phyloP scores from a whole-genome alignment of 352 stramenopile genomes.

The Phytopythium chamaehyphon region DNA sequence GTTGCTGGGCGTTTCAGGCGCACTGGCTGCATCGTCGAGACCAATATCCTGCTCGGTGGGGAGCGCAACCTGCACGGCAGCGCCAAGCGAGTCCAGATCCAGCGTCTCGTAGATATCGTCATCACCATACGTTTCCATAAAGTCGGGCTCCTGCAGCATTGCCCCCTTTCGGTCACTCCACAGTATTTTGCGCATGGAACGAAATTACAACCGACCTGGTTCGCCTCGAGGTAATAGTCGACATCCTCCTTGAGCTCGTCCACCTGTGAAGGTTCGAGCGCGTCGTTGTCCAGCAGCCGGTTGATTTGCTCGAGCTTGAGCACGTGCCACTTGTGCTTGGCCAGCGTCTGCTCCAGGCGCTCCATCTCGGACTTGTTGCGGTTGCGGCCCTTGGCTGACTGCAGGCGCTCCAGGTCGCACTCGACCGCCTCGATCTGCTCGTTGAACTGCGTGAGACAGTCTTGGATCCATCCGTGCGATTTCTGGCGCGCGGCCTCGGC shows the following conservation, averaged over 20 bases:
- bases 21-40: constrained; percentile 38
- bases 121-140: constrained; percentile 89
- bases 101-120: constrained; percentile 96
- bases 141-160: constrained; percentile 80
- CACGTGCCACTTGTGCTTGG: constrained; percentile 96
- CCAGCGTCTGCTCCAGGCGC: constrained; percentile 86
- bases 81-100: constrained; percentile 89
- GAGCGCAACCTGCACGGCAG: constrained; percentile 63
- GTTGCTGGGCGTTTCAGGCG: constrained; percentile 1
- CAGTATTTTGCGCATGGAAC: background rate
- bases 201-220: constrained; percentile 33
- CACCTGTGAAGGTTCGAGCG: constrained; percentile 89
- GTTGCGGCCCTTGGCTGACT: constrained; percentile 90
- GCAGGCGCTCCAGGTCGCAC: constrained; percentile 74
- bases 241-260: constrained; percentile 97
- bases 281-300: constrained; percentile 96
- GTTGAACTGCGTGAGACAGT: constrained; percentile 75
- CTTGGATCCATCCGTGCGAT: constrained; percentile 81
- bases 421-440: constrained; percentile 89
- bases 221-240: constrained; percentile 97
- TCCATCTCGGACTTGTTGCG: constrained; percentile 94
- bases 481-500: constrained; percentile 80
- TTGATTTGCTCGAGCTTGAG: constrained; percentile 98
- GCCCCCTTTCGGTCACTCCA: background rate
- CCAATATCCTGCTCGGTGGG: constrained; percentile 71